A percentile compares a stretch with the other conserved stretches of the same genome.
phyloP scores from a whole-genome alignment of 2,329 filamentous ascomycete genomes.

The Monosporascus sp. region DNA sequence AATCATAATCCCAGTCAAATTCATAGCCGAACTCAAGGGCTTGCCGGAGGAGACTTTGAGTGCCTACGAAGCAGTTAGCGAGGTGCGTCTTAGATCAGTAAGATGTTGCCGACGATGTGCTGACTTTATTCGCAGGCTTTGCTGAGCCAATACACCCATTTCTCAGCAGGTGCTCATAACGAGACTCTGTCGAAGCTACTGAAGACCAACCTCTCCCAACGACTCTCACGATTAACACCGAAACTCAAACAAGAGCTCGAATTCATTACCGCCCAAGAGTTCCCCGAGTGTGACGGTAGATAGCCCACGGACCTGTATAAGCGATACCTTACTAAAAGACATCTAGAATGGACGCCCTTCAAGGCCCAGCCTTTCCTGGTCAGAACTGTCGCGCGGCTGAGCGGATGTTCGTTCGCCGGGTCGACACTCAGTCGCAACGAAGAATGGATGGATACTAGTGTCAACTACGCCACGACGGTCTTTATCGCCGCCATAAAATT shows the following conservation, averaged over 20 bases:
- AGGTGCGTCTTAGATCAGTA: slow-evolving; percentile 26
- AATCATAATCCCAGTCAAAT: slow-evolving; percentile 39
- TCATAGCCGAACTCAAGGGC: slow-evolving; percentile 41
- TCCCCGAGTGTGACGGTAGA: slow-evolving; percentile 39
- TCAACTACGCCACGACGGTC: slow-evolving; percentile 45
- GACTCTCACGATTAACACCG: slow-evolving; percentile 39
- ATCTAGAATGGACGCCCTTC: slow-evolving; percentile 49
- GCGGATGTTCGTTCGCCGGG: slow-evolving; percentile 49
- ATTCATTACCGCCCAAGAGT: slow-evolving; percentile 39
- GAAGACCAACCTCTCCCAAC: slow-evolving; percentile 42
- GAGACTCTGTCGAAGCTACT: slow-evolving; percentile 39
- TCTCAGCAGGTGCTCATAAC: slow-evolving; percentile 40
- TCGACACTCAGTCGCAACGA: slow-evolving; percentile 43
- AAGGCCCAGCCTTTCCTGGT: slow-evolving; percentile 48
- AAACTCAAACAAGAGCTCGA: slow-evolving; percentile 43
- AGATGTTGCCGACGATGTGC: background rate
- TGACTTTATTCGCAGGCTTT: slow-evolving; percentile 33
- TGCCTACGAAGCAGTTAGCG: slow-evolving; percentile 41
- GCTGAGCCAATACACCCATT: slow-evolving; percentile 46
- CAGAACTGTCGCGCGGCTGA: slow-evolving; percentile 46
- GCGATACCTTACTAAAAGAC: slow-evolving; percentile 2
- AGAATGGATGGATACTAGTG: slow-evolving; percentile 47
- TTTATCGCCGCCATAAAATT: slow-evolving; percentile 44
- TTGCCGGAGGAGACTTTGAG: slow-evolving; percentile 44
- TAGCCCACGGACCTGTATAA: background rate